Percentiles rank a stretch among this genome's conserved stretches.
phyloP scores from a whole-genome alignment of 768 basidiomycete species.

The Chalciporus piperatus region DNA sequence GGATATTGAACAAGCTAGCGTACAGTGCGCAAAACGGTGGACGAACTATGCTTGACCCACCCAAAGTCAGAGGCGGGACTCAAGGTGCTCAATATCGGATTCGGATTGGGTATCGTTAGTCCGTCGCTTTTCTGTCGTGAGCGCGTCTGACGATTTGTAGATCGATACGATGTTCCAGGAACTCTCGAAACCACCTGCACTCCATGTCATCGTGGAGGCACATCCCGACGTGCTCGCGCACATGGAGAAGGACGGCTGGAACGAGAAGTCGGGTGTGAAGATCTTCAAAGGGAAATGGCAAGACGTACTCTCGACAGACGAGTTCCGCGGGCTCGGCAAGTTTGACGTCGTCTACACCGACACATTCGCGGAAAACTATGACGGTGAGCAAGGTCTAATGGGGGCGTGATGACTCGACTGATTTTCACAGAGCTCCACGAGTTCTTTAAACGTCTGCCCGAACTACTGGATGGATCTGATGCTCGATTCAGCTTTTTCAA shows the following conservation, averaged over 20 bases:
- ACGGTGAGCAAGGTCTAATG: conserved; percentile 37
- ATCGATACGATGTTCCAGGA: conserved; percentile 81
- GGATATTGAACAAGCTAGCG: conserved; percentile 20
- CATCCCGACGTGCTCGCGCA: conserved; percentile 88
- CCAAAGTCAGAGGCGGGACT: conserved; percentile 45
- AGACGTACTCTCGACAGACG: conserved; percentile 64
- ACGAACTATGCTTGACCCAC: conserved; percentile 54
- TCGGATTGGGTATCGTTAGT: conserved; percentile 87
- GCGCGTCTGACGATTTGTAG: conserved; percentile 38
- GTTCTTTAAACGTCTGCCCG: conserved; percentile 81
- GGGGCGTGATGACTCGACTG: neutral
- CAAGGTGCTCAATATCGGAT: conserved; percentile 85
- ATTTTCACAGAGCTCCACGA: conserved; percentile 52
- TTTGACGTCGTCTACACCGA: conserved; percentile 93
- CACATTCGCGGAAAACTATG: conserved; percentile 88
- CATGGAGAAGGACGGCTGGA: conserved; percentile 78
- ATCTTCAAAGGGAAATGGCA: conserved; percentile 95
- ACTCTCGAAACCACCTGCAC: conserved; percentile 52
- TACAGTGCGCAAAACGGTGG: conserved; percentile 76
- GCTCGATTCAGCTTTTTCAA: conserved; percentile 96
- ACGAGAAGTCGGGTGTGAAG: conserved; percentile 68
- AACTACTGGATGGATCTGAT: conserved; percentile 68
- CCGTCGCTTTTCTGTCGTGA: neutral
- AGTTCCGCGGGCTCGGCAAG: conserved; percentile 60
- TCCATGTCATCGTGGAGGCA: conserved; percentile 91